These are phyloP conservation scores for Balakata baccata DNA, from an alignment of 345 rosid genomes.

Conservation along the genomic window DNA sequence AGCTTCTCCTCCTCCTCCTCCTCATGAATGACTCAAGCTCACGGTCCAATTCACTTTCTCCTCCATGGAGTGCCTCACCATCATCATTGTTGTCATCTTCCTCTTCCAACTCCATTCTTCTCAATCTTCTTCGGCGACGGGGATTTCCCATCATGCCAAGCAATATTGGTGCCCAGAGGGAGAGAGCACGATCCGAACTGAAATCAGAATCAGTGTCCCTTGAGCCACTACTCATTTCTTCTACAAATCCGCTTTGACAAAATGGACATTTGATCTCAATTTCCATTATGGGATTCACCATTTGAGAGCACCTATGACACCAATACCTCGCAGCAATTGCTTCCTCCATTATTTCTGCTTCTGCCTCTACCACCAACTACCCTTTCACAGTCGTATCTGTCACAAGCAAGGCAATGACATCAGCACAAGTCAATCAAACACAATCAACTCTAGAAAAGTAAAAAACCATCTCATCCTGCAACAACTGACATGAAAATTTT, in stretches of 20 bases:
- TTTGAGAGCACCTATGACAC: constrained; percentile 68
- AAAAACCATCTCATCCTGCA: not conserved
- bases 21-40: constrained; percentile 58
- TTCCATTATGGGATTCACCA: constrained; percentile 64
- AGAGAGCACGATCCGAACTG: constrained; percentile 70
- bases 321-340: constrained; percentile 48
- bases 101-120: constrained; percentile 53
- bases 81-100: constrained; percentile 40
- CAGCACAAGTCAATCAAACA: constrained; percentile 1
- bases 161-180: constrained; percentile 81
- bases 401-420: constrained; percentile 4
- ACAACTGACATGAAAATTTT: not conserved
- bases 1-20: constrained; percentile 68
- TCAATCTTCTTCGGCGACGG: constrained; percentile 49
- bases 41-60: constrained; percentile 55
- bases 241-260: constrained; percentile 62
- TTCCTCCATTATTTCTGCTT: constrained; percentile 41
- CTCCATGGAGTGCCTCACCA: constrained; percentile 14
- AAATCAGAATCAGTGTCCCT: constrained; percentile 49
- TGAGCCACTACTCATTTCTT: constrained; percentile 38
- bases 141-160: constrained; percentile 79
- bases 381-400: constrained; percentile 14
- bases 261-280: constrained; percentile 81
- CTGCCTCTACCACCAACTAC: constrained; percentile 1
- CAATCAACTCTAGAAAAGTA: not conserved